Base-by-base conservation (phyloP, 192 early-diverging fungal genomes). In the Coemansia sp. region DNA sequence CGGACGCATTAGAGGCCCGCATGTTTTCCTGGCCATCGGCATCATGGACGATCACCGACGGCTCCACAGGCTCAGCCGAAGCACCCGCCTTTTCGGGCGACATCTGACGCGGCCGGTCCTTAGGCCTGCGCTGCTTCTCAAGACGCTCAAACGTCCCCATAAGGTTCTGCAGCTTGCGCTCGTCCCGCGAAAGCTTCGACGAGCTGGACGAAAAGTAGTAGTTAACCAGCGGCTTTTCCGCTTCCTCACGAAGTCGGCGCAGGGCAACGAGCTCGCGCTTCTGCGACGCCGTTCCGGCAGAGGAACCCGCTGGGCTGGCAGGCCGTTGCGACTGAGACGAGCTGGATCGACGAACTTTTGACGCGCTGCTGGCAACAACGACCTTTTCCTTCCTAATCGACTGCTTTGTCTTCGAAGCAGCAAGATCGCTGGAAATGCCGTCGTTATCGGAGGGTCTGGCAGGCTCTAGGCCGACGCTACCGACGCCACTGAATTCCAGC, bases 131-230 rank as follows among this genome's bases (percentile, higher is more conserved):
- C 39, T 42, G 39, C 68, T 85, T 82, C 36, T 89, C 88, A 64
- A 87, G 69, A 52, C 81, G 82, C 50, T 85, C 79, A 47, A 89
- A 83, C 0, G 86, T 82, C 5, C 78, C 78, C 72, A 89, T 74
- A 32, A 87, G 64, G 14, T 78, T 82, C 56, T 88, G 85, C 52
- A 89, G 81, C 61, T 89, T 89, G 28, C 85, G 82, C 57, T 89
- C 88, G 35, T 89, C 88, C 14, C 88, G 72, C 14, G 86, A 86
- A 58, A 89, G 62, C 62, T 70, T 70, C 14, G 76, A 69, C 36
- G 71, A 58, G 16, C 50, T 72, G 19, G 76, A 73, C 42, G 76
- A 74, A 22, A 66, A 74, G 19, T 79, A 73, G 36, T 79, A 79
- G 63, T 79, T 79, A 24, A 79, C 76, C 24, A 47, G 27, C 9